Evolutionary conservation across 2,329 filamentous ascomycete genomes (phyloP).

Genomic region (Fusarium dlaminii): DNA sequence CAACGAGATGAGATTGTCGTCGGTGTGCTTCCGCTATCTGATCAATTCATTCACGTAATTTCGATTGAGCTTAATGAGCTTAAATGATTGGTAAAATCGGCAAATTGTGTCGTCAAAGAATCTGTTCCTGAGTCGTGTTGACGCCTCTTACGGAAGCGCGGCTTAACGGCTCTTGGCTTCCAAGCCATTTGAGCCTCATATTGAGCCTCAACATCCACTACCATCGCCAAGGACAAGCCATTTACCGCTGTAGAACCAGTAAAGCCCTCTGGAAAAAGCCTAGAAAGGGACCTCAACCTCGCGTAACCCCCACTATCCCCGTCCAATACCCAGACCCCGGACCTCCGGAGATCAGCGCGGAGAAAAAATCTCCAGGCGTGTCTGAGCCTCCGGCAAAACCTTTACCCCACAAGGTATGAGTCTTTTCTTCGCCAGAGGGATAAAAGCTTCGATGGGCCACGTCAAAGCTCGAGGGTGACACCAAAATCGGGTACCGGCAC

Average conservation of each 20-base stretch:
- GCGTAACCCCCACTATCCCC: not conserved
- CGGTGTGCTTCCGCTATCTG: not conserved
- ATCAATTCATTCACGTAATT: not conserved
- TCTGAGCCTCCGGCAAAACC: conserved; percentile 7
- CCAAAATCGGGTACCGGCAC: conserved; percentile 19
- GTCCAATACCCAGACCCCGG: conserved; percentile 5
- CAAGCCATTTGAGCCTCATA: conserved; percentile 13
- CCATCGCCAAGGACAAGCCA: not conserved
- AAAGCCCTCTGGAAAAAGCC: not conserved
- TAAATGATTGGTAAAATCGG: conserved; percentile 3
- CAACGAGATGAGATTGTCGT: not conserved
- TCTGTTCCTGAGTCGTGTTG: not conserved
- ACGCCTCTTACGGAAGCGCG: not conserved
- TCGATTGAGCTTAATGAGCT: not conserved
- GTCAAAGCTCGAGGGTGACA: not conserved
- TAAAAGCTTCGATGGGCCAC: conserved; percentile 13
- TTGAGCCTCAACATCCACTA: conserved; percentile 8
- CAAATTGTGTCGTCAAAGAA: not conserved
- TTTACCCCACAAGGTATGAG: conserved; percentile 12
- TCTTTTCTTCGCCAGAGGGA: conserved; percentile 9
- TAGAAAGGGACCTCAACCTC: not conserved
- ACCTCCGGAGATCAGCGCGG: conserved; percentile 8
- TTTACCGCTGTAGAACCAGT: not conserved
- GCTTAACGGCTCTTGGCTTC: not conserved
- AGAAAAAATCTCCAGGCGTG: not conserved